Conservation (phyloP, 805 yeast genomes). For the Yarrowia porcina region DNA sequence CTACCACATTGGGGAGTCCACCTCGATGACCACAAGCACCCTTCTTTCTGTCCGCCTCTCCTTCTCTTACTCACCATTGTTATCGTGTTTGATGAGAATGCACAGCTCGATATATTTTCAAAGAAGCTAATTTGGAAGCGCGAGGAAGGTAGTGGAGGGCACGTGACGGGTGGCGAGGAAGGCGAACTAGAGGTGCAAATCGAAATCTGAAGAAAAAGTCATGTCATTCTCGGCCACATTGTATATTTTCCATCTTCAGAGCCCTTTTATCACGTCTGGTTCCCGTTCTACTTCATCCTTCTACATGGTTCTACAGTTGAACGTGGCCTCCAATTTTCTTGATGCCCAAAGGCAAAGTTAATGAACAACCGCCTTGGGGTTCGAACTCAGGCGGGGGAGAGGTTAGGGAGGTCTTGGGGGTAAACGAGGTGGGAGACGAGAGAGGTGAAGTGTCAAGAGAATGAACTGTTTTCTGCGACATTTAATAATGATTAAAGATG, state of each 20-base stretch:
- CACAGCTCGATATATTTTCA: neutral
- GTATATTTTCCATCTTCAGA: no score
- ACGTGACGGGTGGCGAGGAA: neutral
- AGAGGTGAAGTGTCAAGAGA: no score
- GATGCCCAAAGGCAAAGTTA: neutral
- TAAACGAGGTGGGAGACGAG: no score
- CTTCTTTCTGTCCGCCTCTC: neutral
- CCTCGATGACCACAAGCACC: no score
- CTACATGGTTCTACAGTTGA: neutral
- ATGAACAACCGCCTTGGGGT: neutral
- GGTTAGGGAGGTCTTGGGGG: no score
- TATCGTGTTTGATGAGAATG: neutral
- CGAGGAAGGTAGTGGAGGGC: neutral
- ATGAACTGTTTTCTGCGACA: no score
- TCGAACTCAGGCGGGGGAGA: neutral
- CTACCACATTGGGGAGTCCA: neutral
- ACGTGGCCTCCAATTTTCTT: neutral
- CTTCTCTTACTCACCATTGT: constrained; percentile 11
- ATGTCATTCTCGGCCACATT: no score
- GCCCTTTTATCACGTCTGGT: no score
- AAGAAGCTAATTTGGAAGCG: constrained; percentile 2
- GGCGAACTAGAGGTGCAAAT: neutral
- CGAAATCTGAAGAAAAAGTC: neutral
- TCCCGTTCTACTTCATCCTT: no score
- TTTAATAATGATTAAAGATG: no score